A percentile compares a stretch with the other conserved stretches of the same genome.
These are phyloP conservation scores for Pichia sp. DNA, from an alignment of 1,139 yeast species.

Conservation along the genomic window DNA sequence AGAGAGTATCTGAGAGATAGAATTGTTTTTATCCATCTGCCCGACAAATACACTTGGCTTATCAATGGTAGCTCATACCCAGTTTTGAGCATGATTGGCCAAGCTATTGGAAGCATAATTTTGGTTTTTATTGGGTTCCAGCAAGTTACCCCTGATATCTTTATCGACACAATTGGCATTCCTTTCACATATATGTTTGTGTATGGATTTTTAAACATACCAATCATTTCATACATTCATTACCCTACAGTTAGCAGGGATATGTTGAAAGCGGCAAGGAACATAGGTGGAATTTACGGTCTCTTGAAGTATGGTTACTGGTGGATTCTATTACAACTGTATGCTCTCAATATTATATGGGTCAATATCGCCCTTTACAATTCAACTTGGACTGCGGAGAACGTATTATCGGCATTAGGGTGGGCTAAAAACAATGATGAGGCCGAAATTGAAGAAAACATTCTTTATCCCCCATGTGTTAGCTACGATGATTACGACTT, in stretches of 20 bases:
- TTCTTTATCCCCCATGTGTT: slow-evolving; percentile 61
- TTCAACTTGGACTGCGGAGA: slow-evolving; percentile 88
- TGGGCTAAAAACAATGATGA: slow-evolving; percentile 19
- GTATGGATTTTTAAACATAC: slow-evolving; percentile 53
- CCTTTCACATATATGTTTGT: slow-evolving; percentile 80
- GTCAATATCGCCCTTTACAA: slow-evolving; percentile 70
- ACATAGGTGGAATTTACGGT: slow-evolving; percentile 24
- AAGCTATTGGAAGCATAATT: slow-evolving; percentile 72
- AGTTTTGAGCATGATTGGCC: slow-evolving; percentile 77
- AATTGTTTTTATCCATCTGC: slow-evolving; percentile 67
- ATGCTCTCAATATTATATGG: slow-evolving; percentile 61
- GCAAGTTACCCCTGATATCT: slow-evolving; percentile 78
- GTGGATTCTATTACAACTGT: slow-evolving; percentile 58
- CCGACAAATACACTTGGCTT: slow-evolving; percentile 45
- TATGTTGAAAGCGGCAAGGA: slow-evolving; percentile 60
- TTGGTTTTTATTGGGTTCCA: slow-evolving; percentile 69
- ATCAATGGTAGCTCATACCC: slow-evolving; percentile 78
- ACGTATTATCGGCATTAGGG: slow-evolving; percentile 60
- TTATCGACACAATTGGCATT: slow-evolving; percentile 91
- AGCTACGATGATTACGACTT: slow-evolving; percentile 13
- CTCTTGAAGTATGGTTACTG: slow-evolving; percentile 63
- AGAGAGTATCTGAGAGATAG: slow-evolving; percentile 36
- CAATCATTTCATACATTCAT: slow-evolving; percentile 84
- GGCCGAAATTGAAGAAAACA: slow-evolving; percentile 29
- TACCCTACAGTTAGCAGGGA: slow-evolving; percentile 88